Percentiles rank a stretch among this genome's conserved stretches.
Evolutionary conservation across 2,329 filamentous ascomycete species (phyloP).

Genomic region (Cordyceps cicadae): DNA sequence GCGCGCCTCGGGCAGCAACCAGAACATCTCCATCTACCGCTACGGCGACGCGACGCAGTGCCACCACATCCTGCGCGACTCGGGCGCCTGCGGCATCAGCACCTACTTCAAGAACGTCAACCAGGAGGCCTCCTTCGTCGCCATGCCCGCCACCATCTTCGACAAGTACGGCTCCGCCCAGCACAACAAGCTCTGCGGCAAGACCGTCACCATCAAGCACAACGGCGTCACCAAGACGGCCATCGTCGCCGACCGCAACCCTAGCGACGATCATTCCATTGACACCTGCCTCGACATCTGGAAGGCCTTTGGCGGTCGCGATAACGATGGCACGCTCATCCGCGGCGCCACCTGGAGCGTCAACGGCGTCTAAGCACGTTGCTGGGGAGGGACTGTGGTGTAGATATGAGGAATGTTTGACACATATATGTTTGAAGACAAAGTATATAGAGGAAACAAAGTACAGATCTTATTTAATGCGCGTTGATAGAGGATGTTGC

Average conservation of each 20-base stretch:
- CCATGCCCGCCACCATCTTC: constrained; percentile 13
- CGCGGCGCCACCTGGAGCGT: constrained; percentile 6
- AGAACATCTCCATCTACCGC: constrained; percentile 14
- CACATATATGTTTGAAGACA: neutral
- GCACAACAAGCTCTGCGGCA: constrained; percentile 14
- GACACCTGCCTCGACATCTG: constrained; percentile 14
- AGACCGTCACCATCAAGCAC: constrained; percentile 14
- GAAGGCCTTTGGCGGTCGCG: constrained; percentile 12
- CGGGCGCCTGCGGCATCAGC: constrained; percentile 14
- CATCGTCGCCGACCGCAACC: constrained; percentile 13
- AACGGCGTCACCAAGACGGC: constrained; percentile 12
- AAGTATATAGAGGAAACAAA: neutral
- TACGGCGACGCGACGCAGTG: constrained; percentile 10
- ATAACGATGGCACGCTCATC: constrained; percentile 12
- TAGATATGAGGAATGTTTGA: neutral
- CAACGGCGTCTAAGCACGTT: neutral
- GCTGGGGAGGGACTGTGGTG: neutral
- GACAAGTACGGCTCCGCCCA: constrained; percentile 13
- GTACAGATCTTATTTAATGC: neutral
- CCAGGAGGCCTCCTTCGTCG: constrained; percentile 12
- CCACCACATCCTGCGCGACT: constrained; percentile 8
- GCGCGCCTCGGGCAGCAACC: constrained; percentile 8
- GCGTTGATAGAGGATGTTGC: neutral
- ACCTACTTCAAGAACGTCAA: constrained; percentile 13
- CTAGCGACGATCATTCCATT: constrained; percentile 12